Evolutionary conservation across 352 stramenopile genomes (phyloP), one percentile per base, ranked within the genome.

Genomic region (Phytopythium aichiense): DNA sequence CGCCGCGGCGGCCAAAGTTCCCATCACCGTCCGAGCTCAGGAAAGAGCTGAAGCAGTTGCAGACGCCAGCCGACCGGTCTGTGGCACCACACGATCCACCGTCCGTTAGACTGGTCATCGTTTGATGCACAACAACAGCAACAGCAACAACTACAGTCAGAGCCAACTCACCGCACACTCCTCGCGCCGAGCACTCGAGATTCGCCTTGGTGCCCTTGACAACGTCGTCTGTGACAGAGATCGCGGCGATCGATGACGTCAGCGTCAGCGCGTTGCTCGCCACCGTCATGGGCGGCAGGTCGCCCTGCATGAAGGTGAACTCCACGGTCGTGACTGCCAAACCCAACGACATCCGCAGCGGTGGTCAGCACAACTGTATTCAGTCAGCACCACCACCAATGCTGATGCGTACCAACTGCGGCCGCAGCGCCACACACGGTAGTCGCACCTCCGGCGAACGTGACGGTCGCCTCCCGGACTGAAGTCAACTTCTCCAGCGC

Each of bases 121-220:
- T 12, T 33, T 13, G 22, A 18, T 35, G n/a, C 25, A 33, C 25
- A 23, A 38, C 49, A 38, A 9, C 45, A 38, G 3, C 45, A 16
- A 50, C 9, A 13, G 6, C 22, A 3, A 12, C n/a, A 28, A 46
- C 0, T 16, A 50, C 18, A 15, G 40, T 3, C 15, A 11, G 59
- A n/a, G 25, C 1, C 23, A 13, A 61, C 65, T 45, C 68, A 89
- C 96, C 88, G 63, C 87, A 95, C 25, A 80, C 55, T 7, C 87
- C 87, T 15, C 87, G 77, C 4, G 69, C 56, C 1, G 79, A 90
- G 62, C 87, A 95, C 68, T 93, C 84, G 48, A 83, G 64, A 60
- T 92, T 94, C 30, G 84, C 76, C 53, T 91, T 95, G 11, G 84
- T 92, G 49, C 87, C 87, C n/a, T 71, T 63, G 7, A 79, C 69